Conservation (phyloP, 1,284 basidiomycete genomes). For the Crepidotus sp. region DNA sequence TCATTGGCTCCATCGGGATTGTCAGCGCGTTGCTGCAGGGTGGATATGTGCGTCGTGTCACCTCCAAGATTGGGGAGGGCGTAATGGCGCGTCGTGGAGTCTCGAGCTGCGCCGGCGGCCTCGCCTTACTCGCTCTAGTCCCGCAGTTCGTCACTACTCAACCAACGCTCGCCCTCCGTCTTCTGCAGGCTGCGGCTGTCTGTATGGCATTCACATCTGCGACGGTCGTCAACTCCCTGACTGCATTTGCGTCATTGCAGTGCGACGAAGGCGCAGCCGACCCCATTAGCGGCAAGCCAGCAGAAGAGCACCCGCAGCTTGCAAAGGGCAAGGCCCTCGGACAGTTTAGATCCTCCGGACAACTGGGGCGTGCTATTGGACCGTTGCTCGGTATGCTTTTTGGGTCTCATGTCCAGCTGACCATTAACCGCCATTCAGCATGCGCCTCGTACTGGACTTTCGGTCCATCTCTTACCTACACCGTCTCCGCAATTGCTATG, state of each 20-base stretch:
- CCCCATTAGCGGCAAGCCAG: slow-evolving; percentile 45
- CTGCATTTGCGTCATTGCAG: slow-evolving; percentile 77
- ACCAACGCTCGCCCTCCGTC: slow-evolving; percentile 38
- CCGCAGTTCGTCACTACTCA: slow-evolving; percentile 45
- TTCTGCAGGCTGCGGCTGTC: slow-evolving; percentile 69
- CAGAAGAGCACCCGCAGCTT: slow-evolving; percentile 51
- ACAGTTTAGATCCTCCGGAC: slow-evolving; percentile 77
- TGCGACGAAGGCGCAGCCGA: slow-evolving; percentile 65
- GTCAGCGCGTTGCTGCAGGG: slow-evolving; percentile 83
- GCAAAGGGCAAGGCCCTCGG: slow-evolving; percentile 83
- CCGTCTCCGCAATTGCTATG: slow-evolving; percentile 58
- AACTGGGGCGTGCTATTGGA: slow-evolving; percentile 83
- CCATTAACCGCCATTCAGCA: slow-evolving; percentile 33
- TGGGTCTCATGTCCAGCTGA: slow-evolving; percentile 7
- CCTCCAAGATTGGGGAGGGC: slow-evolving; percentile 63
- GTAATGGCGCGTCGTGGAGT: slow-evolving; percentile 74
- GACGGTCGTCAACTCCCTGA: slow-evolving; percentile 85
- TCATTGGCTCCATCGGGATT: slow-evolving; percentile 84
- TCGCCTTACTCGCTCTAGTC: slow-evolving; percentile 61
- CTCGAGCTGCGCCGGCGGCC: slow-evolving; percentile 57
- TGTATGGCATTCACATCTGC: slow-evolving; percentile 86
- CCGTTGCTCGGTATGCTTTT: slow-evolving; percentile 62
- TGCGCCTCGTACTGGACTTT: slow-evolving; percentile 84
- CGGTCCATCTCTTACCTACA: slow-evolving; percentile 74
- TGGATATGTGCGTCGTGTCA: slow-evolving; percentile 77